Evolutionary conservation across 2,329 filamentous ascomycete species (phyloP).

Genomic region (Colletotrichum sp.): DNA sequence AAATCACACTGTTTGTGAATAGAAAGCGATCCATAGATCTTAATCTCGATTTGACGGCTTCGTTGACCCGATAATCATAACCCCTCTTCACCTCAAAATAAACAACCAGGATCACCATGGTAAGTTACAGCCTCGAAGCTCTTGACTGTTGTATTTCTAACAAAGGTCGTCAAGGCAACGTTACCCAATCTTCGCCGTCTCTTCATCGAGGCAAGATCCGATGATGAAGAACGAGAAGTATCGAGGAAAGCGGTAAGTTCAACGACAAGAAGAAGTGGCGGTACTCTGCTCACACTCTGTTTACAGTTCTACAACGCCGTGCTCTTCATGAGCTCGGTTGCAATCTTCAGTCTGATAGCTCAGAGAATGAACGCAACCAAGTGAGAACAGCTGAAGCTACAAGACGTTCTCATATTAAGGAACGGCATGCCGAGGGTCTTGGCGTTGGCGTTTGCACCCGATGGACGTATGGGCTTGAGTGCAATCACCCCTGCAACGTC

Average conservation of each 20-base stretch:
- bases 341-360: slow-evolving; percentile 90
- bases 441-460: neutral
- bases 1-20: neutral
- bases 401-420: neutral
- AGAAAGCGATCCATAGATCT: neutral
- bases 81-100: neutral
- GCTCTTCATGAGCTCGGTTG: slow-evolving; percentile 94
- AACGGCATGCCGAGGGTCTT: neutral
- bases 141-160: neutral
- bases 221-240: slow-evolving; percentile 93
- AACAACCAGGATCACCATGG: slow-evolving; percentile 6
- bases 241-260: slow-evolving; percentile 84
- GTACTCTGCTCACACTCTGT: neutral
- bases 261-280: neutral
- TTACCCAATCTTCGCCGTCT: slow-evolving; percentile 94
- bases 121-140: neutral
- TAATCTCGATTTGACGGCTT: neutral
- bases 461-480: neutral
- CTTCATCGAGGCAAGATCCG: slow-evolving; percentile 92
- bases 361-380: slow-evolving; percentile 75
- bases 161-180: slow-evolving; percentile 62
- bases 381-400: neutral
- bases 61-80: neutral
- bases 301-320: slow-evolving; percentile 96
- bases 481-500: neutral